These are phyloP conservation scores for Umbelopsis sp. DNA, from an alignment of 192 early-diverging fungal genomes.

Conservation along the genomic window DNA sequence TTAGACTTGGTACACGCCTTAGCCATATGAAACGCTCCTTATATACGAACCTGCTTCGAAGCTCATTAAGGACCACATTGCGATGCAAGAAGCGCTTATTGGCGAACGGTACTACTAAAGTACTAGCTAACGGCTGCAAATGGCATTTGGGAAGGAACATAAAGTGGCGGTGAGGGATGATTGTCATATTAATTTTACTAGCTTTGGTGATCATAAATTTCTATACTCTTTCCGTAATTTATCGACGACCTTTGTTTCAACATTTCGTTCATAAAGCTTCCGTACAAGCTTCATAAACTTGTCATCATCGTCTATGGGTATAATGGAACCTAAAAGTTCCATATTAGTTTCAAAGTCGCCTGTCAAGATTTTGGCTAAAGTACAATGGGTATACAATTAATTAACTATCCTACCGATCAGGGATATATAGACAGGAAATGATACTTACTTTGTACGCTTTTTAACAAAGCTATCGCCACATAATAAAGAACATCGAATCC, in stretches of 20 bases:
- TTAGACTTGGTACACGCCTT: neutral
- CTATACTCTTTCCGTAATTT: conserved; percentile 4
- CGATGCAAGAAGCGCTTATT: neutral
- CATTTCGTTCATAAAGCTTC: conserved; percentile 36
- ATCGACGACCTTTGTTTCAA: neutral
- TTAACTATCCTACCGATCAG: neutral
- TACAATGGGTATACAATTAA: neutral
- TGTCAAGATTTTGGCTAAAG: conserved; percentile 40
- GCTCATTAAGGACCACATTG: neutral
- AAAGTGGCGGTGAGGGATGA: neutral
- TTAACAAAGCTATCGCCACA: conserved; percentile 52
- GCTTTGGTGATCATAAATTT: neutral
- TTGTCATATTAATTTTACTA: neutral
- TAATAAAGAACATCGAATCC: conserved; percentile 59
- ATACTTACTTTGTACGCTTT: conserved; percentile 48
- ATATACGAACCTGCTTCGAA: neutral
- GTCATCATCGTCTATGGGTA: conserved; percentile 54
- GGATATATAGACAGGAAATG: neutral
- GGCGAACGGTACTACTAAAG: no score
- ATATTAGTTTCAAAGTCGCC: conserved; percentile 53
- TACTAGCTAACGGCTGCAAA: neutral
- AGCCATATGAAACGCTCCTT: no score
- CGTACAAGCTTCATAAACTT: conserved; percentile 40
- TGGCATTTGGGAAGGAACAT: neutral
- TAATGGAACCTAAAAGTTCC: conserved; percentile 49